Evolutionary conservation across 371 early-diverging fungal genomes (phyloP).

Genomic region (Globomyces sp.): DNA sequence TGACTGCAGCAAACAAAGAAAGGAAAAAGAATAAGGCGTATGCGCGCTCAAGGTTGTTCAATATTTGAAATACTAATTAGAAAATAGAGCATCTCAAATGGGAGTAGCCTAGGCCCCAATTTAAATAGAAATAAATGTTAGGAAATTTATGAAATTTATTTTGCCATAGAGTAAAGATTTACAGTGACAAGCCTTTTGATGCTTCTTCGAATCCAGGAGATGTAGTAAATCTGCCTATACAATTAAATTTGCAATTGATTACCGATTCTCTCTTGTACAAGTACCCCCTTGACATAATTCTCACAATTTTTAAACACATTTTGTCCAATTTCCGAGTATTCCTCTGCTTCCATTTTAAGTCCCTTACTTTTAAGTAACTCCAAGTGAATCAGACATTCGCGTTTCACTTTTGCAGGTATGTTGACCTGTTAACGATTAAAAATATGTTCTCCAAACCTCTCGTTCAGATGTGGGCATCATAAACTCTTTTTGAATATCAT

Average conservation of each 20-base stretch:
- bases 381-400: conserved; percentile 16
- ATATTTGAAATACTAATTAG: background rate
- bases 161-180: background rate
- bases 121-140: background rate
- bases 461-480: conserved; percentile 15
- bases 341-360: conserved; percentile 16
- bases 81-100: conserved; percentile 10
- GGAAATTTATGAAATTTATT: conserved; percentile 2
- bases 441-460: conserved; percentile 7
- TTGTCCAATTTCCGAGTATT: background rate
- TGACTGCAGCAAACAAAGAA: background rate
- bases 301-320: conserved; percentile 14
- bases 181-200: too few species aligned
- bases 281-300: conserved; percentile 9
- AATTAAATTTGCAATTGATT: background rate
- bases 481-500: background rate
- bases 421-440: conserved; percentile 3
- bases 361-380: conserved; percentile 12
- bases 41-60: background rate
- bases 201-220: too few species aligned
- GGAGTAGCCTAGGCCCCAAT: background rate
- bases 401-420: conserved; percentile 15
- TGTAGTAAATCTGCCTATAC: too few species aligned
- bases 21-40: background rate
- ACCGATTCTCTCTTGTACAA: conserved; percentile 16